Percentiles rank a stretch among this genome's conserved stretches.
phyloP scores from a whole-genome alignment of 2,329 filamentous ascomycete genomes.

The Microdochium trichocladiopsis region DNA sequence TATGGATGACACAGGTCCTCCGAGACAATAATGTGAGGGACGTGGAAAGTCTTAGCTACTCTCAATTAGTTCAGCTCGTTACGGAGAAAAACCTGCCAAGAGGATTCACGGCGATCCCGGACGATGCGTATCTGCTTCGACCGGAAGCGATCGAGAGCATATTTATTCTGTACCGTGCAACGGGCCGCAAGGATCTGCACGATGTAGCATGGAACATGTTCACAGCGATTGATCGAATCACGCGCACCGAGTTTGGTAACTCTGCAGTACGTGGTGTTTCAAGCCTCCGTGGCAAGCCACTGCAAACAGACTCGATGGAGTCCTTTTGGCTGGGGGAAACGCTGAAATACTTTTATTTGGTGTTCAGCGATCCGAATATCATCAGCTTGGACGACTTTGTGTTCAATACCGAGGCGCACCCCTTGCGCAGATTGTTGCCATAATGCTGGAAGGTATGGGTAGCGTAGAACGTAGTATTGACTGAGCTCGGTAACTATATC shows the following conservation, averaged over 20 bases:
- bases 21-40: neutral
- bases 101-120: conserved; percentile 49
- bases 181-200: conserved; percentile 15
- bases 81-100: conserved; percentile 25
- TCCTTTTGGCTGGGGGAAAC: conserved; percentile 61
- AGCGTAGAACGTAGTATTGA: too few relatives aligned
- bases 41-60: conserved; percentile 1
- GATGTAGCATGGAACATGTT: conserved; percentile 24
- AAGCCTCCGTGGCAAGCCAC: conserved; percentile 29
- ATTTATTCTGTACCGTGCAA: conserved; percentile 23
- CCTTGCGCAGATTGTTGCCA: conserved; percentile 9
- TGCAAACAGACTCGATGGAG: conserved; percentile 40
- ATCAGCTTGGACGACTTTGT: conserved; percentile 56
- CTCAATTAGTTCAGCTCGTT: conserved; percentile 22
- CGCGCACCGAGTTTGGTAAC: conserved; percentile 15
- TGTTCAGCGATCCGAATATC: conserved; percentile 46
- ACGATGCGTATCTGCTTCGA: conserved; percentile 23
- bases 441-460: too few relatives aligned
- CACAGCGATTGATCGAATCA: conserved; percentile 15
- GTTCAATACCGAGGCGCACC: conserved; percentile 32
- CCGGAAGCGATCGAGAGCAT: conserved; percentile 25
- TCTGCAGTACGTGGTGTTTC: conserved; percentile 29
- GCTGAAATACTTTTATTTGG: conserved; percentile 35
- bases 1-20: neutral
- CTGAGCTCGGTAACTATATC: too few relatives aligned